Evolutionary conservation across 2,329 filamentous ascomycete genomes (phyloP), one percentile per base, ranked within the genome.

Genomic region (Aspergillus novoparasiticus): DNA sequence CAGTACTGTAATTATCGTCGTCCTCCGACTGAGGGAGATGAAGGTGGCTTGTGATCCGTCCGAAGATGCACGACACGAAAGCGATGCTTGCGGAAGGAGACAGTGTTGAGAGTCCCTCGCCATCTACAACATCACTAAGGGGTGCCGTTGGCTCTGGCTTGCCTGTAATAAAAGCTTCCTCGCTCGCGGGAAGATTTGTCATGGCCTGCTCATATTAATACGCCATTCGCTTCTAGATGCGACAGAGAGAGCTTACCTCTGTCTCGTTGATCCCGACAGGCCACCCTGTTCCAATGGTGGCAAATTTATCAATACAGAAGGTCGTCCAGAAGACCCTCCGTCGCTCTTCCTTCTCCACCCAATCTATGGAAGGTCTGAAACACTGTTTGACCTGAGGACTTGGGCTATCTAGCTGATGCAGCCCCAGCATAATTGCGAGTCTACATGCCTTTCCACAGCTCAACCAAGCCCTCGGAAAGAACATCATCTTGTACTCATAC

Each of bases 401-500:
- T 2, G 81, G 79, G 5, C 93, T 92, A 73, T 98, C 95, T 56
- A 97, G 78, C 64, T 94, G 88, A 77, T 98, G 93, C 39, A 98
- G 80, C 10, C 94, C 93, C 81, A 97, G 93, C 94, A 98, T 97
- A 72, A 96, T 90, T 57, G 87, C 87, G 59, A 97, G 79, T 57
- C 94, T 87, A n/a, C 90, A 87, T 6, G 90, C 90, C 64, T 91
- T 85, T 26, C 94, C 94, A 2, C 92, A 90, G 69, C 91, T 97
- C 81, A 97, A 87, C 95, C 95, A 98, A 0, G 94, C 95, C 68
- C 95, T 85, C 1, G 95, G 94, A 70, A 98, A 98, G 76, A 93
- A 96, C 92, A 98, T 97, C 85, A 92, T 91, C 80, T 94, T 97
- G 83, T 97, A 97, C 77, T 99, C 95, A 72, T 96, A 97, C 0